These are phyloP conservation scores for Tulasnella sp. DNA, from an alignment of 768 basidiomycete species.

Conservation along the genomic window DNA sequence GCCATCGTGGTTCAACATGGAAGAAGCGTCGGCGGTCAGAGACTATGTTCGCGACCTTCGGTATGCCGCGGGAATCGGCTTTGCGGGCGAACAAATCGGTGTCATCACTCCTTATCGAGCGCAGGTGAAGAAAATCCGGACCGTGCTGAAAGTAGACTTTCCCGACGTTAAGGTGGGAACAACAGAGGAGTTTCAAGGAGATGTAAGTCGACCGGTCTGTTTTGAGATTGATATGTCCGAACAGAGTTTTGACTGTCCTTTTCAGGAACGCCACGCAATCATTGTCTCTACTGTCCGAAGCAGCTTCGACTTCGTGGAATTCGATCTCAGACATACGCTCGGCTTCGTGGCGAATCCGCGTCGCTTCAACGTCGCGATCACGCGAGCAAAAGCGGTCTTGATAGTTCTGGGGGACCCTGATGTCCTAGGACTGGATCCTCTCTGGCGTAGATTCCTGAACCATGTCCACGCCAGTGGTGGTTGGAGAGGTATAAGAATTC, in stretches of 20 bases:
- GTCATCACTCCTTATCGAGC: conserved; percentile 54
- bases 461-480: conserved; percentile 40
- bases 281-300: conserved; percentile 4
- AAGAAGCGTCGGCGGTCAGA: conserved; percentile 29
- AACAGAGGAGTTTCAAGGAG: conserved; percentile 34
- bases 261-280: background rate
- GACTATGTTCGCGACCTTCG: conserved; percentile 25
- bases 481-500: conserved; percentile 34
- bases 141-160: conserved; percentile 17
- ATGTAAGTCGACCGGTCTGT: conserved; percentile 20
- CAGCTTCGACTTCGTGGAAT: background rate
- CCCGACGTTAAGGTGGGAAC: conserved; percentile 26
- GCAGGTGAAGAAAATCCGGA: conserved; percentile 31
- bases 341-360: conserved; percentile 7
- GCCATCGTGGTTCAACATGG: conserved; percentile 32
- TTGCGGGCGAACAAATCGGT: conserved; percentile 33
- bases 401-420: conserved; percentile 51
- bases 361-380: conserved; percentile 39
- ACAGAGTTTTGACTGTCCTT: no score
- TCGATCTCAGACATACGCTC: background rate
- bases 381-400: conserved; percentile 51
- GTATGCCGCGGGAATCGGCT: conserved; percentile 13
- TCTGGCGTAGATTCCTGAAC: conserved; percentile 52
- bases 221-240: background rate
- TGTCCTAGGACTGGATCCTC: conserved; percentile 44